Evolutionary conservation across 192 early-diverging fungal species (phyloP).

Genomic region (Spizellomyces punctatus): DNA sequence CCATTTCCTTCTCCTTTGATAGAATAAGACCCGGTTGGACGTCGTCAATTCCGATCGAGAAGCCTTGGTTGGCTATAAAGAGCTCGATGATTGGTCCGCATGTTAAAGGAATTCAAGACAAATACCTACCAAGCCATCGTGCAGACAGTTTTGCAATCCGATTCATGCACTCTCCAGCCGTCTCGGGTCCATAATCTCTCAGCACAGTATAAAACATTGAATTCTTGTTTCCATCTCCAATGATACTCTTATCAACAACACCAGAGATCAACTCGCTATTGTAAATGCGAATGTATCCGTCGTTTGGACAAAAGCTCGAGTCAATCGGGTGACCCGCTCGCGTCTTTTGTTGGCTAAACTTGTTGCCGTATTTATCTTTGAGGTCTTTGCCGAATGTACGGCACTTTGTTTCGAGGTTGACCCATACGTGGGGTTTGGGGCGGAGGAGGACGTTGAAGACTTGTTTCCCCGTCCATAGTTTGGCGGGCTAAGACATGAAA

Average conservation of each 20-base stretch:
- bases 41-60: constrained; percentile 98
- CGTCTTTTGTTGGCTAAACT: constrained; percentile 53
- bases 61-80: constrained; percentile 77
- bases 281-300: constrained; percentile 87
- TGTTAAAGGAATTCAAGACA: neutral
- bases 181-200: constrained; percentile 85
- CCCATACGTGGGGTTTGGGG: constrained; percentile 66
- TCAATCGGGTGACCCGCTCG: constrained; percentile 33
- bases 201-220: constrained; percentile 92
- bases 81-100: neutral
- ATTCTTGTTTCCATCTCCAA: constrained; percentile 96
- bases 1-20: constrained; percentile 73
- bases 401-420: constrained; percentile 91
- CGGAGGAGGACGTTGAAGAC: constrained; percentile 86
- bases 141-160: constrained; percentile 88
- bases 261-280: constrained; percentile 97
- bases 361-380: constrained; percentile 51
- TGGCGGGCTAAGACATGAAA: constrained; percentile 57
- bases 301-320: constrained; percentile 74
- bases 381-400: constrained; percentile 54
- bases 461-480: constrained; percentile 97
- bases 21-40: constrained; percentile 87
- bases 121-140: constrained; percentile 74
- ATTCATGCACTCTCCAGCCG: constrained; percentile 93
- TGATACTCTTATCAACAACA: constrained; percentile 88